phyloP scores from a whole-genome alignment of 2,329 filamentous ascomycete genomes.

The Penicillium sp. region DNA sequence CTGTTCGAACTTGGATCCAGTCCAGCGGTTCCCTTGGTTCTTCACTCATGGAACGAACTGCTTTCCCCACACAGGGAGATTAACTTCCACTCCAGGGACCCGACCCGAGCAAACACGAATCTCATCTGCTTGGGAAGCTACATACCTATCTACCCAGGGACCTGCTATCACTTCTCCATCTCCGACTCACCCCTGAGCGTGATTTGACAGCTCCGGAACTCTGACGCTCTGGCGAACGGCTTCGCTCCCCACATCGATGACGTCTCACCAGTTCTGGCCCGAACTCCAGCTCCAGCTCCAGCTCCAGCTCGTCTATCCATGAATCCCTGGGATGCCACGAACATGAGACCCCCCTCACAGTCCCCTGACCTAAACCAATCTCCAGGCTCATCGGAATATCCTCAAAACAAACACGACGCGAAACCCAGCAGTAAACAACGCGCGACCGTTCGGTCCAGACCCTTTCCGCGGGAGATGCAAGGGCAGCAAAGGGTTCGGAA shows the following conservation, averaged over 20 bases:
- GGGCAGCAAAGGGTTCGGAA: conserved; percentile 9
- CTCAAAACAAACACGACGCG: conserved; percentile 1
- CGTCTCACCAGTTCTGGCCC: background rate
- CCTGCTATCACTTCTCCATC: background rate
- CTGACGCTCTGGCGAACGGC: background rate
- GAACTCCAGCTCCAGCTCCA: background rate
- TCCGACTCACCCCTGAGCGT: background rate
- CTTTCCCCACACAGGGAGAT: background rate
- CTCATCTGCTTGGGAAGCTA: background rate
- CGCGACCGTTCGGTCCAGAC: conserved; percentile 5
- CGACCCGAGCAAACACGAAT: background rate
- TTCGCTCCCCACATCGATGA: background rate
- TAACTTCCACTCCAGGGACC: background rate
- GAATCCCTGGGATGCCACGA: background rate
- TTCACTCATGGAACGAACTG: conserved; percentile 19
- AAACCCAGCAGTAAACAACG: background rate
- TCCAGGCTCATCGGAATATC: background rate
- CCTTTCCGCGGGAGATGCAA: conserved; percentile 4
- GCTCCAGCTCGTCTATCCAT: background rate
- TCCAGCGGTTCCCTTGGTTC: conserved; percentile 15
- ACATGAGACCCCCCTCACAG: background rate
- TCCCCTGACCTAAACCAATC: background rate
- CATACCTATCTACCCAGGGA: background rate
- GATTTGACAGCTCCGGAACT: background rate
- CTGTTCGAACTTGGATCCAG: conserved; percentile 2